Percentiles rank a stretch among this genome's conserved stretches.
Evolutionary conservation across 164 flowering plant species (phyloP).

Genomic region (Echeveria elegans): DNA sequence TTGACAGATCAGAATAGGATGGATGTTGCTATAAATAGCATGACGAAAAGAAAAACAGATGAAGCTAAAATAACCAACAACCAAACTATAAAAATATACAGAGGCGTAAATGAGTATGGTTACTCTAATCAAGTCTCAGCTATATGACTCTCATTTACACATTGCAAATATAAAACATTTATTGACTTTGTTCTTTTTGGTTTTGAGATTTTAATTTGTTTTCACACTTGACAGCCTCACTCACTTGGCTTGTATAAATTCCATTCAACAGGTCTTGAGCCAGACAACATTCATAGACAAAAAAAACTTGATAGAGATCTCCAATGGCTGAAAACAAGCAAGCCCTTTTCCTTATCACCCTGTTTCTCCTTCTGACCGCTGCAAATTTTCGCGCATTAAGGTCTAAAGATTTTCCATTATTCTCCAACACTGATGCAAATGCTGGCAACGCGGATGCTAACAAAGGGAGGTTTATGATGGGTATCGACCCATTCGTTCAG

Average conservation of each 20-base stretch:
- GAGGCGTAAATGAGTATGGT: no score
- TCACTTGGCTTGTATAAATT: background rate
- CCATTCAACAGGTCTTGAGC: background rate
- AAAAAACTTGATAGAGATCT: background rate
- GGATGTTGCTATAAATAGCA: no score
- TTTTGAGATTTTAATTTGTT: background rate
- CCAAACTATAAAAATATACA: background rate
- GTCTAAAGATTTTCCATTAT: background rate
- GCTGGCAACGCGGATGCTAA: background rate
- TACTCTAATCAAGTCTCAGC: no score
- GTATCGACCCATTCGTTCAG: background rate
- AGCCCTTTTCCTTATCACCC: background rate
- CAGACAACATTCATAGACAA: background rate
- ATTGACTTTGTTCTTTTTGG: background rate
- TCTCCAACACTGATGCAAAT: background rate
- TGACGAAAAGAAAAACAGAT: no score
- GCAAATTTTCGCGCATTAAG: background rate
- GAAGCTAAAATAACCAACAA: conserved; percentile 1
- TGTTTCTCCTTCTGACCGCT: background rate
- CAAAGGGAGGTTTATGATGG: background rate
- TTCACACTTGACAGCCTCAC: background rate
- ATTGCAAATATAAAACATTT: background rate
- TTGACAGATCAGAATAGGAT: no score
- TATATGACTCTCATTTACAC: no score
- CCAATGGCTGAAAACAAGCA: conserved; percentile 4